Evolutionary conservation across 257 asterid genomes (phyloP), one percentile per base, ranked within the genome.

Genomic region (Lycium barbarum): DNA sequence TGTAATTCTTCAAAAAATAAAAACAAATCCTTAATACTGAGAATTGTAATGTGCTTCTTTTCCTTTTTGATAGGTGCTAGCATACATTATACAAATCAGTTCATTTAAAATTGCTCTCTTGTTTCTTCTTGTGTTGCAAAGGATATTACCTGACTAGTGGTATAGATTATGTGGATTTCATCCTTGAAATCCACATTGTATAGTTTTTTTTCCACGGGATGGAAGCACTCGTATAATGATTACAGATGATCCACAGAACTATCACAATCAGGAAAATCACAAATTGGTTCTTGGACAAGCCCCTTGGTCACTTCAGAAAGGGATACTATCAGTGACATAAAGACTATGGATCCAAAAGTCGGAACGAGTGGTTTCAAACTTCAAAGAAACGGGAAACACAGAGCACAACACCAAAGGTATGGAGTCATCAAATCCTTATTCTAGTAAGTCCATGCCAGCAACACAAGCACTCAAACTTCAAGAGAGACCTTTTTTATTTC

Each of bases 321-420:
- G 90, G 38, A 87, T 53, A 87, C 87, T 9, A 85, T 87, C 35
- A 87, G 90, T 53, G 90, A 89, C 82, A 81, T 89, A 14, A 87
- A 81, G 74, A 81, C 79, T 26, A 26, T 79, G 36, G 88, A 49
- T 11, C 80, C 45, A 84, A 36, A 40, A 89, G 26, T 79, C 49
- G 66, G 7, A 83, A 62, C 63, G 66, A 65, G 58, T 86, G 47
- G 38, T 53, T 10, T 8, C 62, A 55, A 15, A 38, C 35, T 35
- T 70, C 45, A 40, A 40, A 40, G 45, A 40, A 40, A 40, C 45
- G 3, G 45, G 45, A 40, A 4, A 40, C 45, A 6, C 6, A 40
- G 45, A 40, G 45, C 45, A 4, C 45, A 40, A 40, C 45, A 40
- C 45, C 6, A 4, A 40, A 40, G 45, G 45, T 40, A 40, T 40